phyloP scores from a whole-genome alignment of 1,284 basidiomycete genomes.

The Leccinum variabile region DNA sequence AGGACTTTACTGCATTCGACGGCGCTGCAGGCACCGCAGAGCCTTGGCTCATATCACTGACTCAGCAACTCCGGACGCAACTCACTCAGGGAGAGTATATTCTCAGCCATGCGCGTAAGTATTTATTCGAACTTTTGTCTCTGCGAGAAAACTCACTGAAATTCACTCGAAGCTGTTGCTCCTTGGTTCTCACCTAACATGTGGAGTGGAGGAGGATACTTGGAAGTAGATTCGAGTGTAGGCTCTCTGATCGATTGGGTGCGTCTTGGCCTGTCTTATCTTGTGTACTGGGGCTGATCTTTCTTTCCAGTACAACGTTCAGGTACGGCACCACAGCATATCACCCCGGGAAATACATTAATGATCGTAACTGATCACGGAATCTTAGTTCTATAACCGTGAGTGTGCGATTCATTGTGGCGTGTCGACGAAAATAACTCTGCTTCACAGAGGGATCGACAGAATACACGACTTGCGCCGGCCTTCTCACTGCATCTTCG shows the following conservation, averaged over 20 bases:
- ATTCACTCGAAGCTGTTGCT: constrained; percentile 22
- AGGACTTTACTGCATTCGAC: constrained; percentile 51
- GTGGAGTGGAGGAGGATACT: constrained; percentile 50
- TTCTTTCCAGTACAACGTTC: constrained; percentile 42
- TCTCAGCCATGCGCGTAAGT: constrained; percentile 39
- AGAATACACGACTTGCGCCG: background rate
- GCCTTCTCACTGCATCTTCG: background rate
- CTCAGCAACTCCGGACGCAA: constrained; percentile 36
- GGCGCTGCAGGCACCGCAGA: constrained; percentile 37
- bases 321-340: constrained; percentile 29
- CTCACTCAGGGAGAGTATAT: constrained; percentile 38
- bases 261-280: background rate
- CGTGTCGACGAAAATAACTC: background rate
- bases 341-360: background rate
- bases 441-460: background rate
- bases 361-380: background rate
- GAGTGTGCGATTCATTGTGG: constrained; percentile 15
- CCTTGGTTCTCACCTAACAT: constrained; percentile 30
- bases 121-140: no score
- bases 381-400: constrained; percentile 62
- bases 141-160: background rate
- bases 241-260: constrained; percentile 58
- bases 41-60: constrained; percentile 46
- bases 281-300: background rate
- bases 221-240: constrained; percentile 53